Percentiles rank a stretch among this genome's conserved stretches.
phyloP scores from a whole-genome alignment of 2,329 filamentous ascomycete genomes.

The Cryphonectria carpinicola region DNA sequence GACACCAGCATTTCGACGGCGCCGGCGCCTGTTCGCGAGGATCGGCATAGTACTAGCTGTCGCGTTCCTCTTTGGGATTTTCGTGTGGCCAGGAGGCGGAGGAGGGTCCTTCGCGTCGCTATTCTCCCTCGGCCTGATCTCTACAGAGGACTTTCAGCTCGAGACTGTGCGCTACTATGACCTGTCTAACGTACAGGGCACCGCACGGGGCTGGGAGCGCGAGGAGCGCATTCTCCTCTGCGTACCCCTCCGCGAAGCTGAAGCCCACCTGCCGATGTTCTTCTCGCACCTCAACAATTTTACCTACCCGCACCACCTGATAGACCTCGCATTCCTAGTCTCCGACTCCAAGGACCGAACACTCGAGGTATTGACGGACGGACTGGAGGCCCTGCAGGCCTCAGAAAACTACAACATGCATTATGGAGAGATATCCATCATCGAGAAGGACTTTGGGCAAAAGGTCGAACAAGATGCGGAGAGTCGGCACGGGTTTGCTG shows the following conservation, averaged over 20 bases:
- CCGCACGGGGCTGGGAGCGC: slow-evolving; percentile 90
- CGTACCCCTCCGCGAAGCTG: slow-evolving; percentile 90
- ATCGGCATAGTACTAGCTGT: slow-evolving; percentile 63
- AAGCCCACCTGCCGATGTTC: slow-evolving; percentile 94
- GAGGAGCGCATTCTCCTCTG: slow-evolving; percentile 95
- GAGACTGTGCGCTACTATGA: slow-evolving; percentile 98
- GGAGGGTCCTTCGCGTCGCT: slow-evolving; percentile 61
- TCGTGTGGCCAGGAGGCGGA: slow-evolving; percentile 66
- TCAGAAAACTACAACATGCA: slow-evolving; percentile 78
- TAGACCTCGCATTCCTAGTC: slow-evolving; percentile 94
- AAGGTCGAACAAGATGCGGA: slow-evolving; percentile 98
- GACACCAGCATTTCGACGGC: slow-evolving; percentile 70
- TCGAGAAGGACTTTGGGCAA: slow-evolving; percentile 98
- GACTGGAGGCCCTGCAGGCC: slow-evolving; percentile 78
- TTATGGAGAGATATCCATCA: slow-evolving; percentile 95
- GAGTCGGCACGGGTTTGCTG: slow-evolving; percentile 94
- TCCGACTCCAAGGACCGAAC: slow-evolving; percentile 97
- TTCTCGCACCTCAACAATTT: slow-evolving; percentile 97
- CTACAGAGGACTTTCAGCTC: slow-evolving; percentile 74
- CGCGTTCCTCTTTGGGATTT: slow-evolving; percentile 70
- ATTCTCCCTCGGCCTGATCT: slow-evolving; percentile 72
- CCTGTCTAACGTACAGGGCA: slow-evolving; percentile 86
- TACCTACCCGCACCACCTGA: slow-evolving; percentile 94
- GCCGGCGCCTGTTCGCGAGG: slow-evolving; percentile 73
- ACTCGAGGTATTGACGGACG: slow-evolving; percentile 72